Percentiles rank a stretch among this genome's conserved stretches.
phyloP scores from a whole-genome alignment of 2,329 filamentous ascomycete species.

The Iodosphaeria phyllophila region DNA sequence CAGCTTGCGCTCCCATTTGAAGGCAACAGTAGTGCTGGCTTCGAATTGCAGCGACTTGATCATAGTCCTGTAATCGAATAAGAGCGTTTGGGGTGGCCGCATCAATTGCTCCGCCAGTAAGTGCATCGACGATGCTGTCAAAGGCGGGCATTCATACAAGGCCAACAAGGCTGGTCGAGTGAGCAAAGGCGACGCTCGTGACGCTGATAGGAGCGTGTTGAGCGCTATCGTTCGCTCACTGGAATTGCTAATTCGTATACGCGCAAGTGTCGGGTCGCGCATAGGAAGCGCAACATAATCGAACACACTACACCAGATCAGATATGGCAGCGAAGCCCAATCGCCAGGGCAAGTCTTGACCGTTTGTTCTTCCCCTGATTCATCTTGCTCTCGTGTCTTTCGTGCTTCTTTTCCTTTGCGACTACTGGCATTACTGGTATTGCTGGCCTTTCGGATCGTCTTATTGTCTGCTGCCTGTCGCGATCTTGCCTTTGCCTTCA shows the following conservation, averaged over 20 bases:
- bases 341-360: constrained; percentile 2
- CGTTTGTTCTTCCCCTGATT: no score
- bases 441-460: no score
- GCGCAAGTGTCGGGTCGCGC: constrained; percentile 18
- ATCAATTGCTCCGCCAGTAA: constrained; percentile 17
- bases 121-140: constrained; percentile 26
- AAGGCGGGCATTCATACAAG: constrained; percentile 50
- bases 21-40: constrained; percentile 23
- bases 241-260: no score
- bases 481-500: no score
- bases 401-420: no score
- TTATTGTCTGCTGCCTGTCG: no score
- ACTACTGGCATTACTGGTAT: no score
- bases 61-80: constrained; percentile 50
- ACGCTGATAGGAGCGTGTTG: constrained; percentile 41
- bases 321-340: constrained; percentile 3
- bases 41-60: constrained; percentile 53
- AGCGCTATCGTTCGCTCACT: no score
- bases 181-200: constrained; percentile 44
- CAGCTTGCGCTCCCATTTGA: constrained; percentile 7
- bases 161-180: constrained; percentile 55
- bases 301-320: constrained; percentile 28
- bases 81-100: constrained; percentile 23
- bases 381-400: no score
- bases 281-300: constrained; percentile 43